Evolutionary conservation across 192 early-diverging fungal species (phyloP).

Genomic region (Dimargaris xerosporica): DNA sequence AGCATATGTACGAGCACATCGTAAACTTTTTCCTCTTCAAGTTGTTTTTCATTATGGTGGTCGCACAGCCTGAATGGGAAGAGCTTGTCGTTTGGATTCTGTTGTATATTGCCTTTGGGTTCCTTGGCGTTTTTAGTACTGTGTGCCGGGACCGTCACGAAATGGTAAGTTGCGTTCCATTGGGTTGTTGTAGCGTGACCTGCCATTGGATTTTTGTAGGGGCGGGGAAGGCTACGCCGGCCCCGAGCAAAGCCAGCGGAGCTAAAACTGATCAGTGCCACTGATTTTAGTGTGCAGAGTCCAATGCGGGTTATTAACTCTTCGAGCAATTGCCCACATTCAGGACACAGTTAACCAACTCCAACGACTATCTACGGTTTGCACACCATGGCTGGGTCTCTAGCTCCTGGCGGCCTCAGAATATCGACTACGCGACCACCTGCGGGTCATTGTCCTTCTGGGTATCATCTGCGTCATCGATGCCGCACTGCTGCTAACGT

Average conservation of each 20-base stretch:
- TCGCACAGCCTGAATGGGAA: constrained; percentile 11
- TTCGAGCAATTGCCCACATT: no score
- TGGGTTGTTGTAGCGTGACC: no score
- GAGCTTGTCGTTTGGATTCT: constrained; percentile 8
- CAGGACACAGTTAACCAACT: no score
- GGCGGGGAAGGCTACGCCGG: no score
- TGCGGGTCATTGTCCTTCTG: neutral
- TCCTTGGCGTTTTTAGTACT: neutral
- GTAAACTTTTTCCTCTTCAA: constrained; percentile 11
- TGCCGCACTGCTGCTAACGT: neutral
- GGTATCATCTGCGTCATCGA: constrained; percentile 1
- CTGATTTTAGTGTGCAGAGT: no score
- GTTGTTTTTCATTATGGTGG: constrained; percentile 6
- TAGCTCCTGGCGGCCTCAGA: constrained; percentile 9
- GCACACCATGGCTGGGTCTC: no score
- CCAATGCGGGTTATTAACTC: no score
- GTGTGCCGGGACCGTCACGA: constrained; percentile 11
- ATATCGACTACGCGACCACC: neutral
- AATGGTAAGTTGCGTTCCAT: no score
- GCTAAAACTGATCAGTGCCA: no score
- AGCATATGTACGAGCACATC: constrained; percentile 9
- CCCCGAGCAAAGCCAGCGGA: no score
- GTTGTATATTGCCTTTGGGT: constrained; percentile 6
- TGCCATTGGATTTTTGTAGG: no score
- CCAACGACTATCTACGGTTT: no score